Percentiles rank a stretch among this genome's conserved stretches.
Conservation (phyloP, 345 rosid species). For the Salix purpurea region DNA sequence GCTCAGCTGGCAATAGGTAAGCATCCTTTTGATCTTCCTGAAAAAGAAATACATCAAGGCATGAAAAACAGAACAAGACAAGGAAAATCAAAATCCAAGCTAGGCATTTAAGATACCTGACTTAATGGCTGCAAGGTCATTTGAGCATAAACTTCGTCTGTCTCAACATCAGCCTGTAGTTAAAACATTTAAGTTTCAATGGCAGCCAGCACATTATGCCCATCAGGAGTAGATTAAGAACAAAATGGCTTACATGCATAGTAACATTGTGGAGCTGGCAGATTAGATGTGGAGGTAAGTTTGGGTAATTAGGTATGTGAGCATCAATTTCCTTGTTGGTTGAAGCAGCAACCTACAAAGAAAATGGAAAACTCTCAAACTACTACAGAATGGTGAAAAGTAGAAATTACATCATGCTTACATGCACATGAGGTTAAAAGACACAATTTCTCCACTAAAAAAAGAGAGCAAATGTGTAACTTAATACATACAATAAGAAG, state of each 20-base stretch:
- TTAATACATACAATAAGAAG: not conserved
- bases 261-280: not conserved
- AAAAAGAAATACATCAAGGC: not conserved
- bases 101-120: not conserved
- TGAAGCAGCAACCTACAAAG: not conserved
- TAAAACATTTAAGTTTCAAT: not conserved
- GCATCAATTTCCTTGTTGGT: constrained; percentile 1
- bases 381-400: not conserved
- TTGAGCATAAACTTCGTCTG: not conserved
- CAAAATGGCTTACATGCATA: not conserved
- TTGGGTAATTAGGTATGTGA: constrained; percentile 1
- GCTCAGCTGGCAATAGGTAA: not conserved
- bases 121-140: not conserved
- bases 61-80: not conserved
- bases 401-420: not conserved
- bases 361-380: not conserved
- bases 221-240: not conserved
- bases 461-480: not conserved
- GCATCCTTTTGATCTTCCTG: not conserved
- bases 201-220: not conserved
- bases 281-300: not conserved
- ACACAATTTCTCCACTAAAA: not conserved
- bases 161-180: not conserved
- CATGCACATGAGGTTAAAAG: not conserved
- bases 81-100: not conserved